Percentiles rank a stretch among this genome's conserved stretches.
Evolutionary conservation across 139 green algal species (phyloP).

Genomic region (Micromonas commoda): DNA sequence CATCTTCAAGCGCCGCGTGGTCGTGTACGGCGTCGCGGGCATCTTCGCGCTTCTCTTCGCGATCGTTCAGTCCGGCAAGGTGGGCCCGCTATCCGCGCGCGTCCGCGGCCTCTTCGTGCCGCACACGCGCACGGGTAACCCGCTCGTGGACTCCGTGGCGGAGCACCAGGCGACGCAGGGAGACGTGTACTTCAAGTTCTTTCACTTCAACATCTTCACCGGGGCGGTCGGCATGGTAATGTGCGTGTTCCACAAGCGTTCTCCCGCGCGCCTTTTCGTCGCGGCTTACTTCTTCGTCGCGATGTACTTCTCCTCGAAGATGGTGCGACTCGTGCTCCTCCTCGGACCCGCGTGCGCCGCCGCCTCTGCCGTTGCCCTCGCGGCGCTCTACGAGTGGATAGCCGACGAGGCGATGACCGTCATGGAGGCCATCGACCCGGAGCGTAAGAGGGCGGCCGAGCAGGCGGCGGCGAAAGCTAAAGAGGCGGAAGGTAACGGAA

Average conservation of each 20-base stretch:
- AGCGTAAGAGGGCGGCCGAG: not conserved
- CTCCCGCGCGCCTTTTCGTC: not conserved
- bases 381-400: not conserved
- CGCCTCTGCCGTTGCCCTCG: not conserved
- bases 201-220: conserved; percentile 30
- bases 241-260: not conserved
- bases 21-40: not conserved
- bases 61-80: conserved; percentile 6
- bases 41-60: not conserved
- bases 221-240: not conserved
- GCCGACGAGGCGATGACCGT: not conserved
- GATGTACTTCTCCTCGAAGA: conserved; percentile 24
- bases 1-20: not conserved
- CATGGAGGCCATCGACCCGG: not conserved
- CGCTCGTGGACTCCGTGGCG: conserved; percentile 46
- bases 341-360: not conserved
- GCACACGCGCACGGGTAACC: conserved; percentile 49
- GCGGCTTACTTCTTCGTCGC: not conserved
- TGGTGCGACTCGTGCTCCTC: conserved; percentile 18
- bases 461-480: not conserved
- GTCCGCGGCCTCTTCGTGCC: conserved; percentile 24
- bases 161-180: conserved; percentile 50
- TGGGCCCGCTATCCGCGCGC: conserved; percentile 16
- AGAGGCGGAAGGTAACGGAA: no score
- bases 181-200: conserved; percentile 45